Percentiles rank a stretch among this genome's conserved stretches.
phyloP scores from a whole-genome alignment of 177 flowering plant species.

The Vitis hybrid region DNA sequence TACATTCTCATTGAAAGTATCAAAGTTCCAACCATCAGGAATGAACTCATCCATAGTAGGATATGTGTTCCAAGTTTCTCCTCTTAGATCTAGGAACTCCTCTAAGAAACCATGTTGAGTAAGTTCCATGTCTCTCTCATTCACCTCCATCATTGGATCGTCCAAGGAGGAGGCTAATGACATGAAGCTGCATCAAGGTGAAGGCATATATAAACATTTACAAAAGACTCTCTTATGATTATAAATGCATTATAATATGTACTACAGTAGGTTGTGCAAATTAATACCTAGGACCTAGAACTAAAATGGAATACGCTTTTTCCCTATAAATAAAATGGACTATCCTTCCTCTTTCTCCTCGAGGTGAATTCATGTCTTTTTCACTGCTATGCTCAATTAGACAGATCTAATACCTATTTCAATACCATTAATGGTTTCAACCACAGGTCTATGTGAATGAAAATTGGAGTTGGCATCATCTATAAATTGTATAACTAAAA shows the following conservation, averaged over 20 bases:
- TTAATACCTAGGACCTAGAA: neutral
- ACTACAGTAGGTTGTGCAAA: neutral
- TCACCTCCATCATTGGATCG: neutral
- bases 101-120: slow-evolving; percentile 61
- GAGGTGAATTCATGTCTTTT: slow-evolving; percentile 48
- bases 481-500: too few relatives aligned
- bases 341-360: slow-evolving; percentile 16
- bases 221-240: neutral
- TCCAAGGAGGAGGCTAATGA: neutral
- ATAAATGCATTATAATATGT: neutral
- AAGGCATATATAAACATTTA: slow-evolving; percentile 1
- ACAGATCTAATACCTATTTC: slow-evolving; percentile 27
- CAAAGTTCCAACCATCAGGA: slow-evolving; percentile 35
- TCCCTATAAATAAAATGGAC: neutral
- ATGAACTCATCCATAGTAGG: slow-evolving; percentile 26
- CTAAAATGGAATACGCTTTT: slow-evolving; percentile 50
- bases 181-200: slow-evolving; percentile 15
- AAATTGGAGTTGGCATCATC: slow-evolving; percentile 42
- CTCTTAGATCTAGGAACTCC: slow-evolving; percentile 58
- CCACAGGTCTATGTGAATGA: slow-evolving; percentile 55
- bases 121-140: slow-evolving; percentile 56
- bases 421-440: slow-evolving; percentile 47
- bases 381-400: slow-evolving; percentile 55
- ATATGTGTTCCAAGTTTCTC: slow-evolving; percentile 46
- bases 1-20: slow-evolving; percentile 41